phyloP scores from a whole-genome alignment of 2,329 filamentous ascomycete genomes.

The Didymella pomorum region DNA sequence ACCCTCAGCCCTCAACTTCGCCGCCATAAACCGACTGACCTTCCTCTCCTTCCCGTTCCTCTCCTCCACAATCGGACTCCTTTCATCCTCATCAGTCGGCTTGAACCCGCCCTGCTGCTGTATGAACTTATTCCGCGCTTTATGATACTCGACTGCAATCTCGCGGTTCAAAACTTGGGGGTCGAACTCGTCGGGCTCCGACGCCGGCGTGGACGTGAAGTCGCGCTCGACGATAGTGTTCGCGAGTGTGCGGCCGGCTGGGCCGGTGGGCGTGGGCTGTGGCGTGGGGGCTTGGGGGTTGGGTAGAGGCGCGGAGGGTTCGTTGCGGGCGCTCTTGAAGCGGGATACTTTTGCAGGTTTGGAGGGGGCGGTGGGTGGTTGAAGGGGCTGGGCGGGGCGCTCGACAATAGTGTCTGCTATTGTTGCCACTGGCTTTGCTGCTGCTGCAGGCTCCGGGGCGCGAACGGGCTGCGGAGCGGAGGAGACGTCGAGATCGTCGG shows the following conservation, averaged over 20 bases:
- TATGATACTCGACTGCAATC: slow-evolving; percentile 83
- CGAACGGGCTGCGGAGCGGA: slow-evolving; percentile 42
- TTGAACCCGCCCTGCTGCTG: slow-evolving; percentile 83
- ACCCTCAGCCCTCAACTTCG: slow-evolving; percentile 59
- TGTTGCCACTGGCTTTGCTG: slow-evolving; percentile 29
- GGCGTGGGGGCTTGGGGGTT: slow-evolving; percentile 35
- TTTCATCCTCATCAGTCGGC: slow-evolving; percentile 70
- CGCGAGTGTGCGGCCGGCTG: slow-evolving; percentile 63
- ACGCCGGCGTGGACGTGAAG: slow-evolving; percentile 42
- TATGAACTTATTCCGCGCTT: slow-evolving; percentile 82
- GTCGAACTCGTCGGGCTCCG: slow-evolving; percentile 65
- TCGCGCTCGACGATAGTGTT: slow-evolving; percentile 64
- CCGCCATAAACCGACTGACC: slow-evolving; percentile 78
- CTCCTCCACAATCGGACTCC: slow-evolving; percentile 71
- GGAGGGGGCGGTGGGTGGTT: slow-evolving; percentile 23
- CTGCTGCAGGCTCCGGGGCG: slow-evolving; percentile 22
- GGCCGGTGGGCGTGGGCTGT: slow-evolving; percentile 49
- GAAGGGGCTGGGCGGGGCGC: slow-evolving; percentile 28
- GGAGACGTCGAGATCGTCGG: slow-evolving; percentile 75
- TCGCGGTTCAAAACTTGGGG: slow-evolving; percentile 76
- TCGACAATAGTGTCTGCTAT: slow-evolving; percentile 49
- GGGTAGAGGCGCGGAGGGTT: slow-evolving; percentile 27
- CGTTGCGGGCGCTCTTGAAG: slow-evolving; percentile 50
- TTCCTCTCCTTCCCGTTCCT: slow-evolving; percentile 66
- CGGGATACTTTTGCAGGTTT: slow-evolving; percentile 50